Evolutionary conservation across 2,329 filamentous ascomycete genomes (phyloP), one percentile per base, ranked within the genome.

Genomic region (Alternaria brassicae): DNA sequence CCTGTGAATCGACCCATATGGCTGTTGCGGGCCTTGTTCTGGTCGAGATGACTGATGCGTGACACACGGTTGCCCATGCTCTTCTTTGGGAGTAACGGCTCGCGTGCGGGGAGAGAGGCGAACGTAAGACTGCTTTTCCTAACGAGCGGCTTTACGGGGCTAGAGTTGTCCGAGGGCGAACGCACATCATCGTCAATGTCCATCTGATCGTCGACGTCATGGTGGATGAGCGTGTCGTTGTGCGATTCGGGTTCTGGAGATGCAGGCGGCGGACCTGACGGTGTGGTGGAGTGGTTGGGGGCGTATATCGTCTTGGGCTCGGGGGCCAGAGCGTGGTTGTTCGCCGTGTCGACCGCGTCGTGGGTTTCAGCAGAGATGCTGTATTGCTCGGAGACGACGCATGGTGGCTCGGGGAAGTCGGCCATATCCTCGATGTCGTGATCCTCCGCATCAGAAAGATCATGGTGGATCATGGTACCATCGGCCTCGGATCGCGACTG

Each of bases 121-220:
- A 99, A 98, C 59, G 91, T 96, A 60, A 99, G 84, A 75, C 94
- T 98, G 79, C 93, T 97, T 83, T 98, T 98, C 60, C 94, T 89
- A 66, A 96, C 86, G 28, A 91, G 83, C 2, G 90, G 90, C 66
- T 91, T 85, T 48, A 91, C 87, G 0, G 91, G 91, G 67, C 90
- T 93, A 0, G 91, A 92, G 1, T 82, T 84, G 47, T 91, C 89
- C 2, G 89, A 91, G 15, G 86, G 85, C 3, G 88, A 90, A 60
- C 83, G 81, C 21, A 79, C 79, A 61, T 85, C 85, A 55, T 85
- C 86, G 37, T 86, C 84, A 45, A 75, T 67, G 15, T 79, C 78
- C 68, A 80, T 78, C 13, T 79, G 73, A 25, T 79, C 76, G 21
- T 78, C 75, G 8, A 73, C 62, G 21, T 76, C 66, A 51, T 74